These are phyloP conservation scores for Solidago caesia DNA, from an alignment of 129 eudicot genomes.

Conservation along the genomic window DNA sequence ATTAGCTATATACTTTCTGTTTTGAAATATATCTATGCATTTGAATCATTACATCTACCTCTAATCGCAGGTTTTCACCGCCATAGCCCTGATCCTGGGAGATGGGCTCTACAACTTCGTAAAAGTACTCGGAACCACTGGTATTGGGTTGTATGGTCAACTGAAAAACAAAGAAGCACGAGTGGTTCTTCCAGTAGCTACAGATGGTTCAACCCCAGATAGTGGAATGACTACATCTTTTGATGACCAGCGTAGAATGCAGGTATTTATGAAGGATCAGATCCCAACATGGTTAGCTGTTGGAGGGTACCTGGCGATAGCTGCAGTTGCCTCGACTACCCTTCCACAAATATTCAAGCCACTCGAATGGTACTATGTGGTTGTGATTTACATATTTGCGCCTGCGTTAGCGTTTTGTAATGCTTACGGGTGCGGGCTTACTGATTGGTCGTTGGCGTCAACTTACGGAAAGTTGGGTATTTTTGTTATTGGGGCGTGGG, in stretches of 20 bases:
- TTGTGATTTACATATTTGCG: constrained; percentile 48
- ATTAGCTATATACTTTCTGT: too few relatives aligned
- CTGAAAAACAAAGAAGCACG: constrained; percentile 25
- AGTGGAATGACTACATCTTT: constrained; percentile 15
- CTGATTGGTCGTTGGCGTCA: constrained; percentile 78
- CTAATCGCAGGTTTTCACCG: constrained; percentile 52
- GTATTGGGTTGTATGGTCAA: constrained; percentile 6
- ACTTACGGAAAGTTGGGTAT: constrained; percentile 70
- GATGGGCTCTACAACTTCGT: constrained; percentile 65
- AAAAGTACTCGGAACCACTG: constrained; percentile 26
- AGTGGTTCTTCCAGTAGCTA: constrained; percentile 22
- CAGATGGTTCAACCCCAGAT: constrained; percentile 28
- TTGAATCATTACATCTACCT: neutral
- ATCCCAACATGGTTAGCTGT: constrained; percentile 50
- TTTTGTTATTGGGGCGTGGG: constrained; percentile 60
- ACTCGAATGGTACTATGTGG: constrained; percentile 62
- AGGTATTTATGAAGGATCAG: constrained; percentile 57
- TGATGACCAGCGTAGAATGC: constrained; percentile 45
- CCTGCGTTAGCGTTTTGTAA: constrained; percentile 73
- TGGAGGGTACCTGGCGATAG: constrained; percentile 48
- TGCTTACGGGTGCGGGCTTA: constrained; percentile 76
- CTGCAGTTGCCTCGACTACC: constrained; percentile 33
- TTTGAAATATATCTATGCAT: too few relatives aligned
- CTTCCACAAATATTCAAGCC: constrained; percentile 55
- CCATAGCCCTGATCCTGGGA: constrained; percentile 67